Conservation (phyloP, 75 land plant species). For the Picea sitchensis region DNA sequence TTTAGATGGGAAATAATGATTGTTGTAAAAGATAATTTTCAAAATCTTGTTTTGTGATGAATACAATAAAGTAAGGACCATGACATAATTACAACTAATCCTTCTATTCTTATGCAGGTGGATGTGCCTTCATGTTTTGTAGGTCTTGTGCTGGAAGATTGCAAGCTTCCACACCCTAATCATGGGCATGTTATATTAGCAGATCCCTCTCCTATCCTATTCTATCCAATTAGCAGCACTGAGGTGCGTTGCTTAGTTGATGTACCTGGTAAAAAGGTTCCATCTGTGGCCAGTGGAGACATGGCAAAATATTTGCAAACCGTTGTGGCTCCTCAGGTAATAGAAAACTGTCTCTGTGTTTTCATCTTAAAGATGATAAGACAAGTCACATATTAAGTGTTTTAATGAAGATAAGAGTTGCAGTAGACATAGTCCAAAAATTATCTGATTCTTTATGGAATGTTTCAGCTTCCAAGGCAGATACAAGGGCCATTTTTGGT, state of each 20-base stretch:
- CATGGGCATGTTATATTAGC: conserved; percentile 92
- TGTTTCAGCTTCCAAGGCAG: conserved; percentile 62
- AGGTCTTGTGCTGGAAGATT: conserved; percentile 83
- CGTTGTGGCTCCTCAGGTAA: conserved; percentile 88
- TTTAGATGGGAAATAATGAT: too few species aligned
- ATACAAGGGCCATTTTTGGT: conserved; percentile 62
- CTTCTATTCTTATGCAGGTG: conserved; percentile 42
- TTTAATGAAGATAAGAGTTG: neutral
- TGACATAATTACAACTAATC: neutral
- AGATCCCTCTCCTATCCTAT: conserved; percentile 88
- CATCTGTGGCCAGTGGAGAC: conserved; percentile 85
- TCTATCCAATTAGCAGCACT: conserved; percentile 90
- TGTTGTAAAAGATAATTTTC: too few species aligned
- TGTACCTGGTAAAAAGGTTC: conserved; percentile 80
- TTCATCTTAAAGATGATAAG: neutral
- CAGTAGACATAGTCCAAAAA: neutral
- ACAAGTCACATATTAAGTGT: neutral
- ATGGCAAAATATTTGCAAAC: conserved; percentile 77
- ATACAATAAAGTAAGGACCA: neutral
- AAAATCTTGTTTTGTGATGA: neutral
- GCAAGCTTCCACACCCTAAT: conserved; percentile 77
- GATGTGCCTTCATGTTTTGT: conserved; percentile 93
- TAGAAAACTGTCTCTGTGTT: neutral
- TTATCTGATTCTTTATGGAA: neutral
- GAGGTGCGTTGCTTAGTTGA: conserved; percentile 94